These are phyloP conservation scores for Cyclotella kingstonii DNA, from an alignment of 108 stramenopile species.

Conservation along the genomic window DNA sequence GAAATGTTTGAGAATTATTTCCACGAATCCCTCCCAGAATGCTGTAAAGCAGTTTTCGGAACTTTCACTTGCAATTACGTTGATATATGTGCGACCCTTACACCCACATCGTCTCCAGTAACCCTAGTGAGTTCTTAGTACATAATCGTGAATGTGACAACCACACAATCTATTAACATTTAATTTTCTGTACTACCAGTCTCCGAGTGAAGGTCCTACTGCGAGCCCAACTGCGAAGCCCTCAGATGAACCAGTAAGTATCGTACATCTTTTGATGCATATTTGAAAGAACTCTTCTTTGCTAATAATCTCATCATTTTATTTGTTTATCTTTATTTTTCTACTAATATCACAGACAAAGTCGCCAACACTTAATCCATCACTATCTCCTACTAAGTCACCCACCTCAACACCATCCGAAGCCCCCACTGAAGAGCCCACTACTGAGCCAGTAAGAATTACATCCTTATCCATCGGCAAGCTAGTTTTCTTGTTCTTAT, in stretches of 20 bases:
- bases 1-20: constrained; percentile 7
- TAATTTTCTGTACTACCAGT: no score
- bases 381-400: background rate
- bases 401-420: background rate
- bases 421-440: background rate
- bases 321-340: no score
- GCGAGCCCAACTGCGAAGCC: no score
- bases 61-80: background rate
- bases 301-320: no score
- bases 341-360: no score
- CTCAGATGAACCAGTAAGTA: no score
- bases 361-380: background rate
- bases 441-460: background rate
- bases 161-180: background rate
- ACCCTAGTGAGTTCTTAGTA: no score
- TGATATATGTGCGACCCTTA: background rate
- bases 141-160: background rate
- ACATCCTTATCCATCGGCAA: no score
- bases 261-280: no score
- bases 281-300: no score
- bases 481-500: no score
- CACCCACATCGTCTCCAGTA: constrained; percentile 5
- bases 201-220: no score
- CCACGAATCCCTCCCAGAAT: constrained; percentile 2
- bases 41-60: constrained; percentile 9